These are phyloP conservation scores for Peronospora farinosa DNA, from an alignment of 352 stramenopile species.

Conservation along the genomic window DNA sequence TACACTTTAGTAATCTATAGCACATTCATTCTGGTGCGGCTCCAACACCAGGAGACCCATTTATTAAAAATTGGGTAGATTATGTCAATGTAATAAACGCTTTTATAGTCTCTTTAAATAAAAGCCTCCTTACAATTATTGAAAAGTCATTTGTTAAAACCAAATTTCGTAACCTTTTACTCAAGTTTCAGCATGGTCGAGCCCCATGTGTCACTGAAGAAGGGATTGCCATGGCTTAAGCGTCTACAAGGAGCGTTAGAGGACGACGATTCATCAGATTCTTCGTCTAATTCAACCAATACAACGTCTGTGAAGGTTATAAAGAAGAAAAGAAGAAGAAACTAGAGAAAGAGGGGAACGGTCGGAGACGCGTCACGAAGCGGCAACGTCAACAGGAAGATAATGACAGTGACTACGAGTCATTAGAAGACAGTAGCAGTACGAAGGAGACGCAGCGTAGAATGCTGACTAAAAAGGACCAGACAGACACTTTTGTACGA, in stretches of 20 bases:
- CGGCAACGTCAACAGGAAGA: neutral
- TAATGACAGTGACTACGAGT: conserved; percentile 1
- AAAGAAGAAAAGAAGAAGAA: conserved; percentile 1
- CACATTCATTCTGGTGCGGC: too few species aligned
- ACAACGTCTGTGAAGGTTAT: conserved; percentile 3
- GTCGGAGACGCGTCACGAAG: conserved; percentile 4
- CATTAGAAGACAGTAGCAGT: neutral
- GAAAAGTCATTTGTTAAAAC: neutral
- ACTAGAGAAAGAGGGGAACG: conserved; percentile 3
- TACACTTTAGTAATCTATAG: too few species aligned
- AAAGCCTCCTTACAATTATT: too few species aligned
- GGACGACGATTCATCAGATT: conserved; percentile 28
- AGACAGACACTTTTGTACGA: neutral
- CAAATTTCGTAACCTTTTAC: neutral
- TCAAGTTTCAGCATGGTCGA: neutral
- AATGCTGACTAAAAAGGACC: conserved; percentile 3
- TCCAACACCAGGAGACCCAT: too few species aligned
- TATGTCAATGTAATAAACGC: too few species aligned
- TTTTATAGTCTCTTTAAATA: too few species aligned
- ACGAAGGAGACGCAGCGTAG: neutral
- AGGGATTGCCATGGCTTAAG: conserved; percentile 25
- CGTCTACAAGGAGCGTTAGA: conserved; percentile 15
- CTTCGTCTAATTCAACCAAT: conserved; percentile 3
- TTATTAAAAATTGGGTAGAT: too few species aligned
- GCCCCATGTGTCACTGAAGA: conserved; percentile 2